These are phyloP conservation scores for Ophiostoma triangulosporum DNA, from an alignment of 2,329 filamentous ascomycete species.

Conservation along the genomic window DNA sequence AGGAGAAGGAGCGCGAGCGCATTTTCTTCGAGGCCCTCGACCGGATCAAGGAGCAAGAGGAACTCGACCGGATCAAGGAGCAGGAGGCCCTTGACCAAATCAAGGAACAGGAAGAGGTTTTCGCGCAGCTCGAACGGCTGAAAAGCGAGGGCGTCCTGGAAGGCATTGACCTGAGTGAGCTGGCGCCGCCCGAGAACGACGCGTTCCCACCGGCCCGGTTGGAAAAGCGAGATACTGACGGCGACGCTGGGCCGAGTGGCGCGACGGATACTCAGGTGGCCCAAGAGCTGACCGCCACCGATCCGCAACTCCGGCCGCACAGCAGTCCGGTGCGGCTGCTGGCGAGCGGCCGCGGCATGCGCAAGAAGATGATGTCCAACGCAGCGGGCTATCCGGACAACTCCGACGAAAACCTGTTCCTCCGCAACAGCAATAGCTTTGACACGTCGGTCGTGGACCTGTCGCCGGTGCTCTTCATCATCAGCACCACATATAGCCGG, in stretches of 20 bases:
- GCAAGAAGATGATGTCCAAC: background rate
- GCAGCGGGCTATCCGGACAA: background rate
- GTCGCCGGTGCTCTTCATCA: constrained; percentile 27
- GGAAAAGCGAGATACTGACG: too few species aligned
- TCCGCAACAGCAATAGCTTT: background rate
- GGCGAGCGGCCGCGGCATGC: background rate
- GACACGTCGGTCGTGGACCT: constrained; percentile 20
- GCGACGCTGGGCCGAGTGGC: background rate
- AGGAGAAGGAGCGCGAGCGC: background rate
- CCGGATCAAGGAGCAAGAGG: background rate
- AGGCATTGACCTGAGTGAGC: too few species aligned
- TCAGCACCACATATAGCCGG: constrained; percentile 30
- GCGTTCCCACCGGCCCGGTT: too few species aligned
- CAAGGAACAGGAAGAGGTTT: too few species aligned
- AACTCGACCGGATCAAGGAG: background rate
- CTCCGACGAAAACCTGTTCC: background rate
- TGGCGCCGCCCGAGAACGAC: too few species aligned
- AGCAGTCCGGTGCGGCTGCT: background rate
- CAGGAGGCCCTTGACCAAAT: background rate
- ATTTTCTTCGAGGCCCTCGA: background rate
- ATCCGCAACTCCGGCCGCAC: background rate
- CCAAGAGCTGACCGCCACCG: background rate
- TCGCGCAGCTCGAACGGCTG: too few species aligned
- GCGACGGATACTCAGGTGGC: background rate
- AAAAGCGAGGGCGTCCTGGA: too few species aligned